Conservation (phyloP, 2,329 filamentous ascomycete species). For the Neofusicoccum laricinum region DNA sequence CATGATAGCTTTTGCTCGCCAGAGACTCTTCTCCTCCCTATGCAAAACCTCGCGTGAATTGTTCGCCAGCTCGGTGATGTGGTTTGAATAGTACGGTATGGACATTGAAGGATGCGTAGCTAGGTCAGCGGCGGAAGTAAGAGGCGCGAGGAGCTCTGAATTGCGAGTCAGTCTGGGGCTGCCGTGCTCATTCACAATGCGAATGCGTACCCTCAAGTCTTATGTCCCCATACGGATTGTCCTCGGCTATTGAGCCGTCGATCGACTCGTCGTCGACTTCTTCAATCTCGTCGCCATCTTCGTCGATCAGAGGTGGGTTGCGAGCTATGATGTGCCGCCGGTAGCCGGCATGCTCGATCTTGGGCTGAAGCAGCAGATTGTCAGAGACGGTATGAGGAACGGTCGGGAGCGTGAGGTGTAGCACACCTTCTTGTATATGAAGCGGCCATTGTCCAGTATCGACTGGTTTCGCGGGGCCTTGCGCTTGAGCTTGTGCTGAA, state of each 20-base stretch:
- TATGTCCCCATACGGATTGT: slow-evolving; percentile 72
- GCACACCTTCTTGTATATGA: slow-evolving; percentile 68
- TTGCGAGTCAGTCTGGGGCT: slow-evolving; percentile 25
- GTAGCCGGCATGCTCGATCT: slow-evolving; percentile 71
- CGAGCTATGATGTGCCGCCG: slow-evolving; percentile 69
- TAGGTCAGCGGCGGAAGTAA: slow-evolving; percentile 72
- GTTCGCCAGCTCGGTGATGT: slow-evolving; percentile 66
- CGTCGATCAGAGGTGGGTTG: slow-evolving; percentile 70
- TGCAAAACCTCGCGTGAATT: slow-evolving; percentile 70
- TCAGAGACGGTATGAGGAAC: background rate
- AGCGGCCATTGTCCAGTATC: slow-evolving; percentile 49
- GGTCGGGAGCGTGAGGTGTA: background rate
- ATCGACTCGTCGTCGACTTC: slow-evolving; percentile 64
- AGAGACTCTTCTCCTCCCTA: slow-evolving; percentile 69
- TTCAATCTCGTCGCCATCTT: slow-evolving; percentile 74
- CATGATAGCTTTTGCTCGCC: slow-evolving; percentile 71
- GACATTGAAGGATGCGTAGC: slow-evolving; percentile 72
- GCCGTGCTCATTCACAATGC: background rate
- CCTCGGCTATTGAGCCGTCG: slow-evolving; percentile 51
- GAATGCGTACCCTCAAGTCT: slow-evolving; percentile 60
- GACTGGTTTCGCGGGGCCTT: slow-evolving; percentile 47
- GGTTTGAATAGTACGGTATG: slow-evolving; percentile 70
- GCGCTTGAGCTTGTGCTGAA: slow-evolving; percentile 69
- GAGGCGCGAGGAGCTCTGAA: slow-evolving; percentile 68
- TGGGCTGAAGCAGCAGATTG: slow-evolving; percentile 45